These are phyloP conservation scores for Buxus sempervirens DNA, from an alignment of 164 flowering plant genomes.

Conservation along the genomic window DNA sequence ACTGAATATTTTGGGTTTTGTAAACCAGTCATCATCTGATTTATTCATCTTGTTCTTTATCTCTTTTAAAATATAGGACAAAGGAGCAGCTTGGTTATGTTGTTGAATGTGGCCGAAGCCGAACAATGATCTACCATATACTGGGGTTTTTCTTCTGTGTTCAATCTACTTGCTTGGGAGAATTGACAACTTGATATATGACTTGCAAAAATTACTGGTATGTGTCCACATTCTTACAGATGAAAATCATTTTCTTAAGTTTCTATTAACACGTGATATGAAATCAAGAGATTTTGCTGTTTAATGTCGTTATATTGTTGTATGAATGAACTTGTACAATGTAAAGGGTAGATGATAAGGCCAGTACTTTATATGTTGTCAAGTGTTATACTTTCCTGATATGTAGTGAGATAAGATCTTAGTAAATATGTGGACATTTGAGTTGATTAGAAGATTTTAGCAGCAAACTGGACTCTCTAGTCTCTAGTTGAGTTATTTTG, in stretches of 20 bases:
- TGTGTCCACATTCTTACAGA: conserved; percentile 8
- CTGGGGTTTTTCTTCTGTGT: conserved; percentile 88
- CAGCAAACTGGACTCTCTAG: no score
- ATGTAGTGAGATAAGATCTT: no score
- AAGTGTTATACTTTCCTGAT: no score
- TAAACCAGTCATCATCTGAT: neutral
- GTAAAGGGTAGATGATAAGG: neutral
- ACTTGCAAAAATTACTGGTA: conserved; percentile 75
- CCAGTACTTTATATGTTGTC: neutral
- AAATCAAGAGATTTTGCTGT: neutral
- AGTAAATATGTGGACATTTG: no score
- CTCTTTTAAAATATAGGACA: conserved; percentile 51
- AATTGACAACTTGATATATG: conserved; percentile 66
- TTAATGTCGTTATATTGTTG: neutral
- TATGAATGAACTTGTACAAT: neutral
- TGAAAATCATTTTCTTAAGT: conserved; percentile 1
- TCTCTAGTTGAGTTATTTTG: no score
- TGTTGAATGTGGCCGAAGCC: conserved; percentile 87
- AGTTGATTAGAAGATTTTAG: no score
- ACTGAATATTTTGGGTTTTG: neutral
- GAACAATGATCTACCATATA: conserved; percentile 74
- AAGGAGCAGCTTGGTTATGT: conserved; percentile 99
- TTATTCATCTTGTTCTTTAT: neutral
- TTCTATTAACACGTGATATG: neutral
- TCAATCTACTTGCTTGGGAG: conserved; percentile 82